Evolutionary conservation across 352 stramenopile species (phyloP).

Genomic region (Phytophthora europaea): DNA sequence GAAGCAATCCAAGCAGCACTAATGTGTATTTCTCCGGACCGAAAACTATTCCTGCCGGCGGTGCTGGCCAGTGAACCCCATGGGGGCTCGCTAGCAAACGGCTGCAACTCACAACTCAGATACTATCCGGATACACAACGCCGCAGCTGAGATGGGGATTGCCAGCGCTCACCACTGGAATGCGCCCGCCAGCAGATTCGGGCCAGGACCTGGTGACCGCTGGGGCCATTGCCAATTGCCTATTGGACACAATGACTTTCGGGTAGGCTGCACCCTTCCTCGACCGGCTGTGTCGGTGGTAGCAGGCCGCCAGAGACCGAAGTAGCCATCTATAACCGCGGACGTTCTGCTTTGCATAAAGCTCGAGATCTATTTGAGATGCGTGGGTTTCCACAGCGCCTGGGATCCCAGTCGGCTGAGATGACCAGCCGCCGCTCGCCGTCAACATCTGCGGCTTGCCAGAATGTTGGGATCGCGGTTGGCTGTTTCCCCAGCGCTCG

Average conservation of each 20-base stretch:
- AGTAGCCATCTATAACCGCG: background rate
- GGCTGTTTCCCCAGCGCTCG: too few species aligned
- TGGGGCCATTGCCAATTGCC: background rate
- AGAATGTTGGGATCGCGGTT: too few species aligned
- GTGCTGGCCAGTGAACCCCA: slow-evolving; percentile 19
- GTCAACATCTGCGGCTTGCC: background rate
- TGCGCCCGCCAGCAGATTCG: background rate
- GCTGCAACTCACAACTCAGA: slow-evolving; percentile 29
- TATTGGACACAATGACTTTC: background rate
- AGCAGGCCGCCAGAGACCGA: background rate
- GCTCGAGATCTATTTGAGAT: slow-evolving; percentile 5
- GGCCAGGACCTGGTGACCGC: slow-evolving; percentile 6
- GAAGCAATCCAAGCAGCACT: background rate
- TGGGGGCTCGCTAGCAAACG: slow-evolving; percentile 1
- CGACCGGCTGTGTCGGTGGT: background rate
- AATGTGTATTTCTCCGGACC: slow-evolving; percentile 17
- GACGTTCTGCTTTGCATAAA: background rate
- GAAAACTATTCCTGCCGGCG: slow-evolving; percentile 15
- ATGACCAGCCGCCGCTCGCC: slow-evolving; percentile 3
- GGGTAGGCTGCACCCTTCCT: background rate
- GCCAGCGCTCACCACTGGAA: background rate
- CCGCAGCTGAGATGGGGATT: slow-evolving; percentile 15
- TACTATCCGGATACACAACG: background rate
- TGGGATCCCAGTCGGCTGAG: slow-evolving; percentile 2
- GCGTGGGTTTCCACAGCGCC: background rate